Evolutionary conservation across 768 basidiomycete genomes (phyloP).

Genomic region (Podaxis mareebaensis): DNA sequence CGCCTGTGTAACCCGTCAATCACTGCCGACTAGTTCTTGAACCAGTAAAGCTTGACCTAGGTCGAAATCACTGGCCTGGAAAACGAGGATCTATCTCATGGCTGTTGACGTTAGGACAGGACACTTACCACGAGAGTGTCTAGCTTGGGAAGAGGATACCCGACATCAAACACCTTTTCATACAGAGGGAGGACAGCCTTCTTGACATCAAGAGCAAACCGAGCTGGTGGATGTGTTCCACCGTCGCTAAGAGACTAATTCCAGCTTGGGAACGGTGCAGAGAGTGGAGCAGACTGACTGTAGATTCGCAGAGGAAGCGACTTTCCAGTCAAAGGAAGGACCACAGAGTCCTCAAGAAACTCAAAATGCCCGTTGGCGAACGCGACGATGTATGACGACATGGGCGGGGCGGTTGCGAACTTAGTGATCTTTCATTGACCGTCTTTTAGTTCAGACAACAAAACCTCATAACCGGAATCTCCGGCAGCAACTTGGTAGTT

Average conservation of each 20-base stretch:
- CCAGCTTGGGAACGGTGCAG: not conserved
- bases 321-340: conserved; percentile 78
- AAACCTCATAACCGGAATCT: conserved; percentile 22
- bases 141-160: conserved; percentile 91
- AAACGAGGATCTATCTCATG: not conserved
- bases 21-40: not conserved
- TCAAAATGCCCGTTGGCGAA: conserved; percentile 82
- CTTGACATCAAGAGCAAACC: conserved; percentile 89
- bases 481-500: conserved; percentile 33
- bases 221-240: conserved; percentile 82
- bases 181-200: conserved; percentile 68
- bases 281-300: conserved; percentile 39
- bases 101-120: conserved; percentile 6
- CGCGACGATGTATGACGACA: conserved; percentile 90
- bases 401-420: conserved; percentile 80
- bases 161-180: conserved; percentile 89
- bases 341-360: conserved; percentile 73
- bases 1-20: conserved; percentile 39
- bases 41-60: conserved; percentile 47
- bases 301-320: conserved; percentile 84
- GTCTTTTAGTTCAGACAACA: conserved; percentile 20
- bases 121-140: conserved; percentile 80
- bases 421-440: conserved; percentile 77
- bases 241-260: conserved; percentile 53
- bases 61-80: conserved; percentile 82